Conservation (phyloP, 1,139 yeast genomes). For the Blastobotrys persicus region DNA sequence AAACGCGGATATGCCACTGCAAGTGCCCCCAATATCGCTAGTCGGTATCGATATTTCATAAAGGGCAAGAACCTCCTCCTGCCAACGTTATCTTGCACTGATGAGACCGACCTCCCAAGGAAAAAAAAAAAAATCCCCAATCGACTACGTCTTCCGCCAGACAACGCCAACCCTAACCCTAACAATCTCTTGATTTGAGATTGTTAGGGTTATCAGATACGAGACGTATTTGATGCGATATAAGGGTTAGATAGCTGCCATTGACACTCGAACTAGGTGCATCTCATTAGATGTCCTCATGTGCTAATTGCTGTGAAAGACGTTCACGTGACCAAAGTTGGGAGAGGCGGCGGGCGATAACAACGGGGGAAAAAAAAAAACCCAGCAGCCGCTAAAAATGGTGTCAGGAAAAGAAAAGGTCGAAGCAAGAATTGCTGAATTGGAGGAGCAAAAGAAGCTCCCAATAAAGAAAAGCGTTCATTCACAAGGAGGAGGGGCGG, state of each 20-base stretch:
- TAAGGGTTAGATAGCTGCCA: no score
- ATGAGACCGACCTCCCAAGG: background rate
- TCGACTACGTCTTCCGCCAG: background rate
- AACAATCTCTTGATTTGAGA: no score
- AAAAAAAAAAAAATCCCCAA: conserved; percentile 5
- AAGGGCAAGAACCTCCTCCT: background rate
- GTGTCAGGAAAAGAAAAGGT: conserved; percentile 6
- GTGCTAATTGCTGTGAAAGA: background rate
- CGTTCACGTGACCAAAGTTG: background rate
- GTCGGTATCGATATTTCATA: conserved; percentile 4
- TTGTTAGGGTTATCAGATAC: no score
- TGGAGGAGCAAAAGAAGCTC: conserved; percentile 1
- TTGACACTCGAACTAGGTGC: no score
- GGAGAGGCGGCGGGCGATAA: background rate
- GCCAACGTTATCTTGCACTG: background rate
- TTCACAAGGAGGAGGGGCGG: conserved; percentile 1
- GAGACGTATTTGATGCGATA: no score
- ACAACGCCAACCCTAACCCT: background rate
- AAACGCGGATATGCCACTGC: conserved; percentile 6
- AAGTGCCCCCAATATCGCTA: conserved; percentile 4
- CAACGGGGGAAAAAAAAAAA: background rate
- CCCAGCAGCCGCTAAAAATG: background rate
- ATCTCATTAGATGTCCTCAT: no score
- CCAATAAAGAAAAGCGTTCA: conserved; percentile 5
- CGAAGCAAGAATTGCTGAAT: background rate